These are phyloP conservation scores for Parietichytrium sp. DNA, from an alignment of 108 stramenopile species.

Conservation along the genomic window DNA sequence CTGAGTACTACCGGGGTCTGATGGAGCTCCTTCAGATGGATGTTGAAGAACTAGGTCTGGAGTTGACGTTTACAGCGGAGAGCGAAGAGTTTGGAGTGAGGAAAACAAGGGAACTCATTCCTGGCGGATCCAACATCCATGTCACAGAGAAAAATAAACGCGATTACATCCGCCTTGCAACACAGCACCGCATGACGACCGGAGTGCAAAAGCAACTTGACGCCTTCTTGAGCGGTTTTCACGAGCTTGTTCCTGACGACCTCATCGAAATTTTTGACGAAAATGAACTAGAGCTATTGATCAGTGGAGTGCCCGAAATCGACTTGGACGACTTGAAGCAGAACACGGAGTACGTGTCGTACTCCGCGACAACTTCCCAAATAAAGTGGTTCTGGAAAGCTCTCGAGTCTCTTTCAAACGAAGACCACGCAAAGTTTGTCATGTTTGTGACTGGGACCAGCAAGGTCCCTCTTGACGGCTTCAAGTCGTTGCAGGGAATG, in stretches of 20 bases:
- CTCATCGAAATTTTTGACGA: slow-evolving; percentile 91
- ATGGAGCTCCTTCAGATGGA: slow-evolving; percentile 75
- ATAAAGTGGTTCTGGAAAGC: slow-evolving; percentile 96
- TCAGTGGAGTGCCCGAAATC: slow-evolving; percentile 92
- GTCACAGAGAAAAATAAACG: slow-evolving; percentile 90
- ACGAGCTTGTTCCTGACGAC: slow-evolving; percentile 90
- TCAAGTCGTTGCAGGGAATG: slow-evolving; percentile 90
- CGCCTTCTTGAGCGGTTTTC: slow-evolving; percentile 88
- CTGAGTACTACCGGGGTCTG: slow-evolving; percentile 78
- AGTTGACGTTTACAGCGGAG: slow-evolving; percentile 88
- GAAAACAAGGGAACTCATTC: slow-evolving; percentile 80
- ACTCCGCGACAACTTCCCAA: slow-evolving; percentile 77
- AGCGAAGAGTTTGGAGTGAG: slow-evolving; percentile 81
- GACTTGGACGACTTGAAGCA: slow-evolving; percentile 83
- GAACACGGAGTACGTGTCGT: slow-evolving; percentile 90
- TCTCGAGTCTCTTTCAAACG: slow-evolving; percentile 73
- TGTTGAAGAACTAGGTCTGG: slow-evolving; percentile 72
- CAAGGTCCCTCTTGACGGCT: slow-evolving; percentile 93
- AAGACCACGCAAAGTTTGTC: slow-evolving; percentile 86
- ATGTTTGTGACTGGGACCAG: slow-evolving; percentile 90
- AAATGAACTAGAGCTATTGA: slow-evolving; percentile 90
- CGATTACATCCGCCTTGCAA: slow-evolving; percentile 88
- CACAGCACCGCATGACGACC: slow-evolving; percentile 92
- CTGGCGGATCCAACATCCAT: slow-evolving; percentile 79
- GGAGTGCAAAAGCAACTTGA: slow-evolving; percentile 90